Percentiles rank a stretch among this genome's conserved stretches.
Conservation (phyloP, 371 early-diverging fungal species). For the Nematocida sp. region DNA sequence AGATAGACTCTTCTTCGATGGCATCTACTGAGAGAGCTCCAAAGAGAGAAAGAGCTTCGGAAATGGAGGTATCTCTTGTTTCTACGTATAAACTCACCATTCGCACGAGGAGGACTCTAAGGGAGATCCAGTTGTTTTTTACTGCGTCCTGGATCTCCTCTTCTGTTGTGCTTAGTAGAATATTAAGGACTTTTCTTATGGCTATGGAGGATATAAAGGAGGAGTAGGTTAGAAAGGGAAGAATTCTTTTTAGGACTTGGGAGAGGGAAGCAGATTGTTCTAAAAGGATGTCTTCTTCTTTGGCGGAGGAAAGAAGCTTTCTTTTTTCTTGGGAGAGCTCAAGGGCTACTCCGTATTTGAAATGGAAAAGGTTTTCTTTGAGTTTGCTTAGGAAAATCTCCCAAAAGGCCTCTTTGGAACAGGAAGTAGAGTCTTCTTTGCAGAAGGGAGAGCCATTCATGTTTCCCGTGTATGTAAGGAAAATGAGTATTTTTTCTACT, state of each 20-base stretch:
- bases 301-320: neutral
- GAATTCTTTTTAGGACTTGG: neutral
- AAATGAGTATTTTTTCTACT: conserved; percentile 19
- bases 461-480: conserved; percentile 36
- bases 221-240: conserved; percentile 7
- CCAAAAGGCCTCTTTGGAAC: conserved; percentile 32
- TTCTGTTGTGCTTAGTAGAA: conserved; percentile 2
- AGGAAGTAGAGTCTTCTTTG: neutral
- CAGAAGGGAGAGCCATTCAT: conserved; percentile 5
- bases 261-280: conserved; percentile 4
- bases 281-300: neutral
- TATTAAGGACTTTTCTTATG: conserved; percentile 23
- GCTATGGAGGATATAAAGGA: conserved; percentile 11
- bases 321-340: conserved; percentile 26
- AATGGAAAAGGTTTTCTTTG: neutral
- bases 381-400: neutral
- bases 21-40: conserved; percentile 29
- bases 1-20: conserved; percentile 11
- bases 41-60: conserved; percentile 19
- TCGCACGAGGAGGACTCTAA: neutral
- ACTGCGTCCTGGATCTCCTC: neutral
- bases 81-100: conserved; percentile 24
- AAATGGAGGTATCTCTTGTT: neutral
- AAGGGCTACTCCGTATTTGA: conserved; percentile 34
- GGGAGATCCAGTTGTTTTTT: conserved; percentile 19